phyloP scores from a whole-genome alignment of 768 basidiomycete species.

The Polyporus arcularius region DNA sequence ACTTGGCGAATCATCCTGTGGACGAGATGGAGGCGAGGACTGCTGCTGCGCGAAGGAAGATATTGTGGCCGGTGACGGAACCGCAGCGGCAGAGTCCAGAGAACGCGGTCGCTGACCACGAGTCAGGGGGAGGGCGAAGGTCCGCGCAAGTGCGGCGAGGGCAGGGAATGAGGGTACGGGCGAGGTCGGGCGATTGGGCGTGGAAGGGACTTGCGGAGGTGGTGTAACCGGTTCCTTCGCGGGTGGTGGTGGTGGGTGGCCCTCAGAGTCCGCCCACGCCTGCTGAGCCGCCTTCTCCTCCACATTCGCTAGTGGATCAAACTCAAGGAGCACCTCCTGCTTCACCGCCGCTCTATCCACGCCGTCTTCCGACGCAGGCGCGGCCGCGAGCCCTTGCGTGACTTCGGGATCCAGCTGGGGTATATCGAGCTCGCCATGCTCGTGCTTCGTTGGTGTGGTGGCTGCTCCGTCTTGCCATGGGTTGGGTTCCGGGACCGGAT shows the following conservation, averaged over 20 bases:
- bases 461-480: conserved; percentile 21
- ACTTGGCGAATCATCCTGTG: conserved; percentile 15
- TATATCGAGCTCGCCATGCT: conserved; percentile 42
- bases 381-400: conserved; percentile 38
- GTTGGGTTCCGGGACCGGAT: conserved; percentile 12
- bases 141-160: conserved; percentile 65
- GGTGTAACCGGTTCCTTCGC: conserved; percentile 2
- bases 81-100: conserved; percentile 57
- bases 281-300: conserved; percentile 62
- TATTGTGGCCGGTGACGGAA: conserved; percentile 57
- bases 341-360: conserved; percentile 20
- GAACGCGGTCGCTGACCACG: conserved; percentile 55
- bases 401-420: conserved; percentile 43
- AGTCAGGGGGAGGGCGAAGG: conserved; percentile 55
- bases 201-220: conserved; percentile 27
- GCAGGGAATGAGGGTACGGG: conserved; percentile 57
- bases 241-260: conserved; percentile 53
- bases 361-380: conserved; percentile 1
- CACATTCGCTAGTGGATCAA: conserved; percentile 63
- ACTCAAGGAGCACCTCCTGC: conserved; percentile 53
- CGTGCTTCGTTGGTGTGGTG: background rate
- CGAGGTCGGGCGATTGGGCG: conserved; percentile 34
- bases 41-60: conserved; percentile 59
- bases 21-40: conserved; percentile 9
- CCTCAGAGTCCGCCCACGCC: conserved; percentile 65